phyloP scores from a whole-genome alignment of 768 basidiomycete species.

The Hericium erinaceus region DNA sequence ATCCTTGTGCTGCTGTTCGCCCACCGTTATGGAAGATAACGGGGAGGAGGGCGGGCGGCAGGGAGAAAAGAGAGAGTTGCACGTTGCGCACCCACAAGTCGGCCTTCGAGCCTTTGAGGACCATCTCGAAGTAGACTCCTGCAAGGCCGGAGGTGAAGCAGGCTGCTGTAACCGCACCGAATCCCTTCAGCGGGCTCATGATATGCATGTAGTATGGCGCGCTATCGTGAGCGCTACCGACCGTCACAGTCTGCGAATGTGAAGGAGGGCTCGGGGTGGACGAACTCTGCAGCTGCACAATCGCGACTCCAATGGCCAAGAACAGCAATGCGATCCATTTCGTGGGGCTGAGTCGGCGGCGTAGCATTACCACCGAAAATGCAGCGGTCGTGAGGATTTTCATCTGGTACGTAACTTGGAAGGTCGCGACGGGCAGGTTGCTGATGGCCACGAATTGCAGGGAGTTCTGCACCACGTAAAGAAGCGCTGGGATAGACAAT shows the following conservation, averaged over 20 bases:
- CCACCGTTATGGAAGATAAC: conserved; percentile 42
- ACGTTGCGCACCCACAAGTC: conserved; percentile 90
- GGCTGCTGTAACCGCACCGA: conserved; percentile 73
- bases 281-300: conserved; percentile 85
- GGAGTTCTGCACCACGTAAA: conserved; percentile 94
- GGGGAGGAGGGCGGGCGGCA: conserved; percentile 82
- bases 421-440: conserved; percentile 93
- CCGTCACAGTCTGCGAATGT: conserved; percentile 28
- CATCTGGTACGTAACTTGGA: conserved; percentile 98
- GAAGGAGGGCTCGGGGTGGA: conserved; percentile 21
- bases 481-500: conserved; percentile 89
- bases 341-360: conserved; percentile 55
- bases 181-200: conserved; percentile 78
- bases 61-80: conserved; percentile 81
- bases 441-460: conserved; percentile 94
- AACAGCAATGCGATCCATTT: conserved; percentile 89
- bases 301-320: conserved; percentile 86
- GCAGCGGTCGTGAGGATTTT: conserved; percentile 96
- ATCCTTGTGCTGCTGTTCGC: conserved; percentile 32
- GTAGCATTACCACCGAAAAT: conserved; percentile 78
- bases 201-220: conserved; percentile 51
- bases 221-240: conserved; percentile 64
- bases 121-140: conserved; percentile 93
- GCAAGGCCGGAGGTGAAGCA: conserved; percentile 88
- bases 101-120: conserved; percentile 71